Percentiles rank a stretch among this genome's conserved stretches.
phyloP scores from a whole-genome alignment of 2,329 filamentous ascomycete genomes.

The Fusarium sp. region DNA sequence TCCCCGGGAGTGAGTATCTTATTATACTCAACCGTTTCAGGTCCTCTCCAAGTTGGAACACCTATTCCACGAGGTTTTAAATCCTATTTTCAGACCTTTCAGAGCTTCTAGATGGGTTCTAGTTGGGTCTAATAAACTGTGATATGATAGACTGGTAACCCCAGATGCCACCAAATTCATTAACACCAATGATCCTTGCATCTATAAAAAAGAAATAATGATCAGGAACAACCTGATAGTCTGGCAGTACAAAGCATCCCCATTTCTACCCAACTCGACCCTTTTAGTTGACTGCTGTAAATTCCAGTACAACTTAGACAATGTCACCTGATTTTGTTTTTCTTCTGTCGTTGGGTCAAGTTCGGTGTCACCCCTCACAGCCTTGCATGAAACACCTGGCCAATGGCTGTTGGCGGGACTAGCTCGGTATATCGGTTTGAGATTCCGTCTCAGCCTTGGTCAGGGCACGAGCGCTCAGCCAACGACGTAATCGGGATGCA shows the following conservation, averaged over 20 bases:
- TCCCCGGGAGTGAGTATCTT: background rate
- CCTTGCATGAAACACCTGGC: conserved; percentile 26
- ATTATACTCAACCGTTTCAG: too few species aligned
- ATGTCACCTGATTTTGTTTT: background rate
- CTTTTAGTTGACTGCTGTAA: background rate
- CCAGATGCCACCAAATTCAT: conserved; percentile 26
- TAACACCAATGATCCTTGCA: conserved; percentile 21
- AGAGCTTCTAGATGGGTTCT: background rate
- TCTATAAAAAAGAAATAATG: background rate
- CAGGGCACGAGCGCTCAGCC: conserved; percentile 31
- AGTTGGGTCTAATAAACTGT: conserved; percentile 1
- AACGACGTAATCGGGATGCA: conserved; percentile 46
- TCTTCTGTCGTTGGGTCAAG: conserved; percentile 2
- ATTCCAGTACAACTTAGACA: background rate
- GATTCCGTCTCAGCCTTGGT: conserved; percentile 43
- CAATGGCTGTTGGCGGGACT: conserved; percentile 40
- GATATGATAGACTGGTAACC: conserved; percentile 1
- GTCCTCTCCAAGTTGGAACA: too few species aligned
- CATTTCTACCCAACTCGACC: background rate
- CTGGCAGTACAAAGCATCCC: background rate
- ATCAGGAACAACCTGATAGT: conserved; percentile 26
- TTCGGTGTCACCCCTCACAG: conserved; percentile 10
- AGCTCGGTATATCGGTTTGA: conserved; percentile 33
- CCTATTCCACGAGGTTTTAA: too few species aligned
- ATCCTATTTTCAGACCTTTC: too few species aligned